Percentiles rank a stretch among this genome's conserved stretches.
These are phyloP conservation scores for Fusarium chuoi DNA, from an alignment of 2,329 filamentous ascomycete species.

Conservation along the genomic window DNA sequence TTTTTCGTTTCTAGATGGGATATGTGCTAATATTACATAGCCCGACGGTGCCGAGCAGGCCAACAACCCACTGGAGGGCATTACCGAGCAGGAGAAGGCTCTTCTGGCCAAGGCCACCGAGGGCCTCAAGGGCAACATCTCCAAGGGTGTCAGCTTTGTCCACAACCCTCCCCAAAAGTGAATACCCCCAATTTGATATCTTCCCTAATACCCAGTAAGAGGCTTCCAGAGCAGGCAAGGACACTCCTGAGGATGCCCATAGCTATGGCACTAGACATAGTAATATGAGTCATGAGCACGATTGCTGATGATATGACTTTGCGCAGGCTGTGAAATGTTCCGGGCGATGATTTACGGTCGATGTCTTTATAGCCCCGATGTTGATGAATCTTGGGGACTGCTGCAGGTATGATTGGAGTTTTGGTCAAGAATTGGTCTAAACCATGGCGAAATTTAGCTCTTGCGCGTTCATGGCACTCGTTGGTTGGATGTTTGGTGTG, in stretches of 20 bases:
- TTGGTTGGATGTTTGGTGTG: conserved; percentile 27
- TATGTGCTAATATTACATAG: conserved; percentile 59
- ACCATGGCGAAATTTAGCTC: conserved; percentile 33
- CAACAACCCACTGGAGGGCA: conserved; percentile 78
- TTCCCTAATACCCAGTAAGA: conserved; percentile 41
- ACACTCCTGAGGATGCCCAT: conserved; percentile 44
- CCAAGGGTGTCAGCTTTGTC: conserved; percentile 91
- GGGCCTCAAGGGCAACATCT: conserved; percentile 91
- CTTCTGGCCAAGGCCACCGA: conserved; percentile 80
- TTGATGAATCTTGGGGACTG: conserved; percentile 25
- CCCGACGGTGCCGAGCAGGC: conserved; percentile 87
- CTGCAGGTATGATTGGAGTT: conserved; percentile 40
- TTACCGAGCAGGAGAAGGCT: conserved; percentile 89
- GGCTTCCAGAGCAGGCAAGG: conserved; percentile 42
- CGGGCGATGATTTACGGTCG: conserved; percentile 33
- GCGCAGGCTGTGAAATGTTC: conserved; percentile 51
- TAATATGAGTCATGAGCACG: conserved; percentile 48
- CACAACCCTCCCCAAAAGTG: conserved; percentile 90
- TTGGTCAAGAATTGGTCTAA: conserved; percentile 29
- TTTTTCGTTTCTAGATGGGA: conserved; percentile 3
- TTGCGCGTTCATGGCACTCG: conserved; percentile 27
- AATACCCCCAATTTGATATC: conserved; percentile 53
- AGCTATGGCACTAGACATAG: conserved; percentile 51
- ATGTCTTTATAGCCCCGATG: conserved; percentile 24
- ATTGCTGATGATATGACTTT: conserved; percentile 51